Evolutionary conservation across 2,329 filamentous ascomycete genomes (phyloP), one percentile per base, ranked within the genome.

Genomic region (Calonectria hongkongensis): DNA sequence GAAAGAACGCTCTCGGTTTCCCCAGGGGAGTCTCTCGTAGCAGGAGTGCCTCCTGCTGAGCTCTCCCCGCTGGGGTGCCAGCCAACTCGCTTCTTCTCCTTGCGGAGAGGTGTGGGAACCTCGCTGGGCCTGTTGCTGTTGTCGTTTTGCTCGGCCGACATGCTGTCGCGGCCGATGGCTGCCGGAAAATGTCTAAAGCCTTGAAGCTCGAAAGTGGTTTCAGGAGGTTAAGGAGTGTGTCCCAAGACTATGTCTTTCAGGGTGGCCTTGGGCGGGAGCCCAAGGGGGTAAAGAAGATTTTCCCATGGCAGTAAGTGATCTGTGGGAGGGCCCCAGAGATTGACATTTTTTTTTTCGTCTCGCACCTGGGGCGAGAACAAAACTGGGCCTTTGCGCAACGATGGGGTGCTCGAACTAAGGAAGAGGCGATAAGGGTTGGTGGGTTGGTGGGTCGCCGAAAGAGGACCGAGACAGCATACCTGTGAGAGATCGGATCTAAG

Each of bases 41-140:
- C 66, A 15, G 70, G 51, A 41, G 66, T 72, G 65, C 50, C 71
- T 54, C 66, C 72, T n/a, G 67, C 72, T 16, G 50, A 67, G 50
- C 75, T 79, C 51, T 80, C 77, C 64, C 80, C 81, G 74, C 79
- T 82, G 58, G 81, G 78, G 68, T 83, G 82, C 71, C 83, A 86
- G 63, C 81, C 84, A 16, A 86, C 85, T 51, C 82, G 81, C 80
- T 86, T 86, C 81, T 86, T 86, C 64, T 84, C 82, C 74, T 79
- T 85, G 63, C 79, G 82, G 65, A 75, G 71, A 28, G 83, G 82
- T 41, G 81, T 82, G 68, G 79, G 76, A 70, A 79, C 76, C 75
- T 80, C 79, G 58, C 78, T 82, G 21, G 78, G 75, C 28, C 75
- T 76, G 64, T 73, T 77, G 71, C 76, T 82, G 71, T 80, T 82